Conservation (phyloP, 345 rosid genomes). For the Pistacia integerrima region DNA sequence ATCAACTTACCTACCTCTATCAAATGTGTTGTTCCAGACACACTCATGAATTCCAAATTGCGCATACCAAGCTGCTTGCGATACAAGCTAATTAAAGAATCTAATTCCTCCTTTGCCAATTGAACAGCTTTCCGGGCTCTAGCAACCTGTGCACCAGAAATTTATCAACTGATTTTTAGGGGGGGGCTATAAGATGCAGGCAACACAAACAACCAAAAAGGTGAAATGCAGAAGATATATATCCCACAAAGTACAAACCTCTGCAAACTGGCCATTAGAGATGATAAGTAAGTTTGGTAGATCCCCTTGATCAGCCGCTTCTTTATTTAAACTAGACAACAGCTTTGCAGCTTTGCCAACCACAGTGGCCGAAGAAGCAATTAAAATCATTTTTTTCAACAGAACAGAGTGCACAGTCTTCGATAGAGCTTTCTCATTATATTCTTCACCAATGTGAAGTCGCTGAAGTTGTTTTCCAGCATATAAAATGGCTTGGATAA, state of each 20-base stretch:
- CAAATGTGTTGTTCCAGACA: constrained; percentile 69
- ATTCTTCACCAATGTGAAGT: constrained; percentile 51
- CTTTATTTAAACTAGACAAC: constrained; percentile 68
- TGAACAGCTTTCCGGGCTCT: constrained; percentile 66
- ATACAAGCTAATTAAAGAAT: constrained; percentile 47
- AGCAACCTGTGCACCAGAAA: constrained; percentile 53
- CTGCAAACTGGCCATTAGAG: constrained; percentile 67
- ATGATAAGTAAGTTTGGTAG: constrained; percentile 53
- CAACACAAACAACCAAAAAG: background rate
- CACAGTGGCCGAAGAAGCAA: constrained; percentile 70
- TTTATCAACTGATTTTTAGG: constrained; percentile 7
- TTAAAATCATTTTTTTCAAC: constrained; percentile 62
- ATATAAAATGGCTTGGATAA: constrained; percentile 71
- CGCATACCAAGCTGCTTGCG: constrained; percentile 51
- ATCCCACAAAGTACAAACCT: constrained; percentile 47
- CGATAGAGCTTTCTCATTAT: constrained; percentile 27
- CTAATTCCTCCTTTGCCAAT: constrained; percentile 57
- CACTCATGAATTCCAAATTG: constrained; percentile 56
- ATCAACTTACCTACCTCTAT: constrained; percentile 49
- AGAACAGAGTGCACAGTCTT: constrained; percentile 49
- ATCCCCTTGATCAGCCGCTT: constrained; percentile 81
- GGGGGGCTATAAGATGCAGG: background rate
- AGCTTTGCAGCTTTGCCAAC: constrained; percentile 65
- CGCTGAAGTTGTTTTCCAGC: constrained; percentile 78
- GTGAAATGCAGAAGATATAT: constrained; percentile 11